Conservation (phyloP, 345 rosid species). For the Salix udensis region DNA sequence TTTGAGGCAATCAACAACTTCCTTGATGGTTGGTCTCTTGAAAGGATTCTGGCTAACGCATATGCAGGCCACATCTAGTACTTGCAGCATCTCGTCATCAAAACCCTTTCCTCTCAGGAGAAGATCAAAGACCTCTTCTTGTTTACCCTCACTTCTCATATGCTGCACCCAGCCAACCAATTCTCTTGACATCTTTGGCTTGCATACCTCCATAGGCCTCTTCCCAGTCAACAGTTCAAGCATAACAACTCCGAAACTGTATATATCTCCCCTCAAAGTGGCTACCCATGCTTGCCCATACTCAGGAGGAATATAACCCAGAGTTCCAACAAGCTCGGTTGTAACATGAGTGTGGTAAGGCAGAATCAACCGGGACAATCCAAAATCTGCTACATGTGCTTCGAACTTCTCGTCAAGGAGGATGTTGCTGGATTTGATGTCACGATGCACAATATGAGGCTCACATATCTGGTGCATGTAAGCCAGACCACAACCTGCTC, state of each 20-base stretch:
- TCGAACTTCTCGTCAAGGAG: slow-evolving; percentile 45
- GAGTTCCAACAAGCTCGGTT: slow-evolving; percentile 43
- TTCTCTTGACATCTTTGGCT: slow-evolving; percentile 39
- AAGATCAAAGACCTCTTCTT: slow-evolving; percentile 35
- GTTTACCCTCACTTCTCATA: slow-evolving; percentile 36
- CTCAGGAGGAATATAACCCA: slow-evolving; percentile 49
- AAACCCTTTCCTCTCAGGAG: slow-evolving; percentile 38
- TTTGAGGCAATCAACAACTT: slow-evolving; percentile 40
- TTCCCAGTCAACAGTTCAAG: slow-evolving; percentile 44
- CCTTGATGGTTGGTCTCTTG: slow-evolving; percentile 44
- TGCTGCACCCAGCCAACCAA: slow-evolving; percentile 39
- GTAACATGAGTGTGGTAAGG: slow-evolving; percentile 48
- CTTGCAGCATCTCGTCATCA: slow-evolving; percentile 39
- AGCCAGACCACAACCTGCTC: slow-evolving; percentile 38
- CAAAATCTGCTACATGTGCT: slow-evolving; percentile 45
- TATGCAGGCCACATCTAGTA: slow-evolving; percentile 39
- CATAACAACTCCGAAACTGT: slow-evolving; percentile 50
- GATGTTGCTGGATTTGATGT: slow-evolving; percentile 49
- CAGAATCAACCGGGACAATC: slow-evolving; percentile 41
- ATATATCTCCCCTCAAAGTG: slow-evolving; percentile 46
- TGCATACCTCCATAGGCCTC: slow-evolving; percentile 40
- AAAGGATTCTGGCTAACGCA: slow-evolving; percentile 36
- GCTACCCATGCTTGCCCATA: slow-evolving; percentile 51
- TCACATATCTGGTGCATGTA: slow-evolving; percentile 44
- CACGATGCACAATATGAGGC: slow-evolving; percentile 45